Evolutionary conservation across 73 alveolate species (phyloP), one percentile per base, ranked within the genome.

Genomic region (Paramecium sonneborni): DNA sequence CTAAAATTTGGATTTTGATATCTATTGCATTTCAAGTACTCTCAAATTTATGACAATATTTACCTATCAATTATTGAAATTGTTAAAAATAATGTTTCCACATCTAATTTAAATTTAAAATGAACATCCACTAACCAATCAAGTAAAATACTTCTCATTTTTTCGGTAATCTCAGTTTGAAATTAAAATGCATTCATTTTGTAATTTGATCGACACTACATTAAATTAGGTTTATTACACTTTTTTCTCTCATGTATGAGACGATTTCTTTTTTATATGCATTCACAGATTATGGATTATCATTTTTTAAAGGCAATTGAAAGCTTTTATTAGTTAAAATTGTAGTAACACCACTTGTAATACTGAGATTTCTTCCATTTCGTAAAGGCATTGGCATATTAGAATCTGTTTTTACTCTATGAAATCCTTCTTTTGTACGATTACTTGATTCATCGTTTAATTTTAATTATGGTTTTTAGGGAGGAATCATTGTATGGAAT

Each of bases 71-170:
- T 95, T 4, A 95, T 87, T 89, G 92, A 79, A 37, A 95, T 92
- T 0, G 98, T 92, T 32, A 95, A 87, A 88, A 85, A 95, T 85
- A 95, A 44, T 23, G 98, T 95, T 92, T 95, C 96, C 20, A 82
- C 85, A 72, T 92, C 88, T 20, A 95, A 92, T 85, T 94, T 86
- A 67, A 94, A 94, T 90, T 92, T 95, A 23, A 55, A 41, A 34
- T 95, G 97, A 2, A 95, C 97, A 86, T 95, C 98, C 1, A 95
- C 96, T 34, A 95, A 62, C 98, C 98, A 95, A 85, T 95, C 98
- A 30, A 95, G 88, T 74, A 95, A 85, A 57, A 95, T 95, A 41
- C 96, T 93, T 34, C 98, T 92, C 98, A 95, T 95, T 94, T 93
- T 92, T 69, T 93, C 97, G 56, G 92, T 95, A 7, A 95, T 94